Evolutionary conservation across 1,284 basidiomycete genomes (phyloP), one percentile per base, ranked within the genome.

Genomic region (Naganishia albida): DNA sequence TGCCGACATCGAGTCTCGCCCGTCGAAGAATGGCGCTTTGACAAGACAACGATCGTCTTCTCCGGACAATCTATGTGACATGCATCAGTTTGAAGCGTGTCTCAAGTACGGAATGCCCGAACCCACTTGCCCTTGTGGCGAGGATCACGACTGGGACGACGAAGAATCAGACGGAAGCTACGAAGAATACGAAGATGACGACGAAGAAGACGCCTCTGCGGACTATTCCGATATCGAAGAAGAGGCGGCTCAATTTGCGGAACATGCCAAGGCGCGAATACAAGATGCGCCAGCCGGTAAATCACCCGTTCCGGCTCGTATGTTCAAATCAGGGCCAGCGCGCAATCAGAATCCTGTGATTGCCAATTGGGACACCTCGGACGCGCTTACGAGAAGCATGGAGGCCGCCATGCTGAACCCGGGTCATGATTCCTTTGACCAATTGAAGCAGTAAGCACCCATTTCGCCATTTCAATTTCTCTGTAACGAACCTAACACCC

Each of bases 171-270:
- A 53, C 39, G 64, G 64, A 38, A 59, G 46, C 46, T 60, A 60
- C 30, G 46, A 53, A 25, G 54, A 59, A 7, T 65, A 57, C 26
- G 55, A 56, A 2, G 55, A 65, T 28, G 46, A 56, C 4, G 48
- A 65, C 2, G 64, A 65, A 2, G 43, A 54, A 1, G 54, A 65
- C 25, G 53, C n/a, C 7, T 38, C 43, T 7, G 63, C 59, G 15
- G 64, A 54, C n/a, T 52, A 65, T n/a, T 65, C 64, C 12, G 48
- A 57, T 38, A 64, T 64, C 25, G 54, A 50, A 54, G 54, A 56
- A 48, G 48, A 48, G 16, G 53, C 48, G 44, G 46, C 53, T 15
- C 38, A 34, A 3, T 51, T 51, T 20, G 54, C 43, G 38, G 52
- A 56, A 50, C 40, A 40, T 20, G 50, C 60, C 20, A 48, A 38